phyloP scores from a whole-genome alignment of 2,329 filamentous ascomycete species.

The Samsoniella hepiali region DNA sequence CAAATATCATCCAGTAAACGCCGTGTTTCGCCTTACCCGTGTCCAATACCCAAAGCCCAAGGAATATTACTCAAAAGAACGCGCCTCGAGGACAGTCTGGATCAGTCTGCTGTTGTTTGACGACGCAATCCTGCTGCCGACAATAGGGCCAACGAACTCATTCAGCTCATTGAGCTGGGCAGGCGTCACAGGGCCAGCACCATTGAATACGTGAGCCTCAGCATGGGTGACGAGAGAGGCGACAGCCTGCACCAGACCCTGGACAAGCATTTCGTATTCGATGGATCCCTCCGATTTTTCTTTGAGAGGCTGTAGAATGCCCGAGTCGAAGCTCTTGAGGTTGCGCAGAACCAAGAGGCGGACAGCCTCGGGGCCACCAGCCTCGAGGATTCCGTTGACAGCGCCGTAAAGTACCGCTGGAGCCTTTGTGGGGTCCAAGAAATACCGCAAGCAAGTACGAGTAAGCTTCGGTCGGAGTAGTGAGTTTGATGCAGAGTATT shows the following conservation, averaged over 20 bases:
- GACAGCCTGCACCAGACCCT: slow-evolving; percentile 54
- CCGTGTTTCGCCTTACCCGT: not conserved
- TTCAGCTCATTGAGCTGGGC: slow-evolving; percentile 44
- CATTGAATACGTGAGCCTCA: slow-evolving; percentile 40
- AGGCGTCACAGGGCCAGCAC: slow-evolving; percentile 30
- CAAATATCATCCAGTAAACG: not conserved
- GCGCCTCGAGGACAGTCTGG: slow-evolving; percentile 52
- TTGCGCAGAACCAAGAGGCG: slow-evolving; percentile 55
- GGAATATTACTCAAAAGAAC: slow-evolving; percentile 44
- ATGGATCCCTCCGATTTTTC: slow-evolving; percentile 48
- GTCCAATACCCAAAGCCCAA: not conserved
- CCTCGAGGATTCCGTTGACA: slow-evolving; percentile 71
- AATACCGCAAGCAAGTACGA: slow-evolving; percentile 87
- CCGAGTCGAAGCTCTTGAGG: slow-evolving; percentile 51
- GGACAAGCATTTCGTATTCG: slow-evolving; percentile 55
- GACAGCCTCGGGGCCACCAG: slow-evolving; percentile 64
- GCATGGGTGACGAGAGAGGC: slow-evolving; percentile 40
- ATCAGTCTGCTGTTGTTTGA: slow-evolving; percentile 48
- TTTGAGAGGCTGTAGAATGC: slow-evolving; percentile 51
- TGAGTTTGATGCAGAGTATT: slow-evolving; percentile 77
- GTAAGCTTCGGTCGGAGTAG: slow-evolving; percentile 85
- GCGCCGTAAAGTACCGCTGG: slow-evolving; percentile 86
- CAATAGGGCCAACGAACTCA: slow-evolving; percentile 53
- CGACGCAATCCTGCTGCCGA: slow-evolving; percentile 47
- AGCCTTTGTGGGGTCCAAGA: slow-evolving; percentile 81